Evolutionary conservation across 2,329 filamentous ascomycete species (phyloP).

Genomic region (Cordyceps pruinosa): DNA sequence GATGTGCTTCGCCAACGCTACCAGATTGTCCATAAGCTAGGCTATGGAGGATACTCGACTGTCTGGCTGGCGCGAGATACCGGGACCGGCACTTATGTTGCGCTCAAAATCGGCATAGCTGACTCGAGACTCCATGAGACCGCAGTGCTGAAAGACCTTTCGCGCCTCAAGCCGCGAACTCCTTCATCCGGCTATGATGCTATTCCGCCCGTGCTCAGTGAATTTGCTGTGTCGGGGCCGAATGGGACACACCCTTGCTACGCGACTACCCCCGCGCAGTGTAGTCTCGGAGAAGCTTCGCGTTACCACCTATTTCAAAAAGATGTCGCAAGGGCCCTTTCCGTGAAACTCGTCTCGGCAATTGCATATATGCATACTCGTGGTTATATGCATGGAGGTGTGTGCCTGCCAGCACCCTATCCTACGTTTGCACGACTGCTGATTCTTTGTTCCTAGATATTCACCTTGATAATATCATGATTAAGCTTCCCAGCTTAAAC

Average conservation of each 20-base stretch:
- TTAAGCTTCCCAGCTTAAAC: slow-evolving; percentile 15
- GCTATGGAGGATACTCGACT: slow-evolving; percentile 32
- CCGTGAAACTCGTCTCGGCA: slow-evolving; percentile 18
- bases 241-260: background rate
- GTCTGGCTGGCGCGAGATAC: slow-evolving; percentile 35
- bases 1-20: slow-evolving; percentile 22
- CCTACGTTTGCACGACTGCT: background rate
- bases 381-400: slow-evolving; percentile 20
- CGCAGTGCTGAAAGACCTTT: background rate
- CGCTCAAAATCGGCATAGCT: slow-evolving; percentile 9
- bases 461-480: slow-evolving; percentile 20
- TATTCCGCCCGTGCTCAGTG: background rate
- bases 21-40: slow-evolving; percentile 31
- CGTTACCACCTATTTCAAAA: slow-evolving; percentile 9
- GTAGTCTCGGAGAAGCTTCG: background rate
- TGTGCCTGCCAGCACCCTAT: background rate
- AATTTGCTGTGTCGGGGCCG: background rate
- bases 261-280: background rate
- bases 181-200: background rate
- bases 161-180: no score
- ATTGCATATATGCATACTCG: slow-evolving; percentile 20
- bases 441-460: slow-evolving; percentile 15
- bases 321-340: slow-evolving; percentile 16
- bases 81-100: slow-evolving; percentile 12
- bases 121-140: background rate